Conservation (phyloP, 1,284 basidiomycete species). For the Porodaedalea pini region DNA sequence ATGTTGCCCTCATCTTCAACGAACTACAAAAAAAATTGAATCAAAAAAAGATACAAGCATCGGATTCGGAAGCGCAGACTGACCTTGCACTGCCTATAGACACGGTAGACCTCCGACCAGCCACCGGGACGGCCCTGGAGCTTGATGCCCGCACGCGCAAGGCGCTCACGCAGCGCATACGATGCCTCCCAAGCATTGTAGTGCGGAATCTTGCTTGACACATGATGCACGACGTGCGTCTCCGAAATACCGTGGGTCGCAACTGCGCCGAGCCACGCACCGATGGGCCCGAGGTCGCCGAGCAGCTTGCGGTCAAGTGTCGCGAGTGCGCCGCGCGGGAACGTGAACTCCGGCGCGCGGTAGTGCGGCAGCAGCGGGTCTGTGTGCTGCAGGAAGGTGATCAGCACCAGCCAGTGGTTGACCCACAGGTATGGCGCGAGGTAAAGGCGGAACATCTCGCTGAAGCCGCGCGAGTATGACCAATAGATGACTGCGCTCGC, state of each 20-base stretch:
- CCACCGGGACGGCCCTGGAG: conserved; percentile 66
- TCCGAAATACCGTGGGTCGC: conserved; percentile 88
- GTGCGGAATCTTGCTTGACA: conserved; percentile 92
- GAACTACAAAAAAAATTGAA: conserved; percentile 48
- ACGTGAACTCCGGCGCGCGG: conserved; percentile 87
- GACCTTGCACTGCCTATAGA: conserved; percentile 73
- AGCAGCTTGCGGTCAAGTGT: conserved; percentile 90
- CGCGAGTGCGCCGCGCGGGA: conserved; percentile 90
- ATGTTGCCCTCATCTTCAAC: conserved; percentile 92
- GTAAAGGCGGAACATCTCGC: conserved; percentile 79
- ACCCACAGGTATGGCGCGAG: conserved; percentile 87
- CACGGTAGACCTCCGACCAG: conserved; percentile 76
- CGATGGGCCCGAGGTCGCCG: conserved; percentile 70
- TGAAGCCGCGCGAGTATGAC: conserved; percentile 67
- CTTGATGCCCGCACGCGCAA: conserved; percentile 59
- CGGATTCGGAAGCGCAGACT: conserved; percentile 14
- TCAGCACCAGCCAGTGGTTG: conserved; percentile 88
- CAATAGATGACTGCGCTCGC: conserved; percentile 57
- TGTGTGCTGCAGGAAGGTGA: conserved; percentile 97
- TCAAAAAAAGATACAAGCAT: too few species aligned
- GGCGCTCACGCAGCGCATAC: conserved; percentile 79
- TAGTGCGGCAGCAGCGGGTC: conserved; percentile 95
- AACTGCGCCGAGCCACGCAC: conserved; percentile 77
- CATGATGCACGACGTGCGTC: conserved; percentile 90
- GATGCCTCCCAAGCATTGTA: conserved; percentile 94